A percentile compares a stretch with the other conserved stretches of the same genome.
These are phyloP conservation scores for Gossypium schwendimanii DNA, from an alignment of 441 rosid genomes.

Conservation along the genomic window DNA sequence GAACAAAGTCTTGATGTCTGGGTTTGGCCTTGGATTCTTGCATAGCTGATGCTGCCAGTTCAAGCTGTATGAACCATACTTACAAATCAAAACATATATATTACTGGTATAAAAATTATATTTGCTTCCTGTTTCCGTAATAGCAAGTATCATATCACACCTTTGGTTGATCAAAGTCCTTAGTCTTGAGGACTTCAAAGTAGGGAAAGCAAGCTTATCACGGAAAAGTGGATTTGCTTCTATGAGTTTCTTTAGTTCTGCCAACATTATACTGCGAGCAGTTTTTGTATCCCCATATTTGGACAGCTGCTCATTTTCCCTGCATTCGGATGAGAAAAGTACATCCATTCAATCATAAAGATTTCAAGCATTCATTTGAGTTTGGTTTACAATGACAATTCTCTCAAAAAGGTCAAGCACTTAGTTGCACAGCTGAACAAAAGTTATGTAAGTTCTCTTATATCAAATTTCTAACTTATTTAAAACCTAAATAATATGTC, in stretches of 20 bases:
- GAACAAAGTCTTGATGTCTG: constrained; percentile 84
- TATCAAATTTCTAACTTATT: background rate
- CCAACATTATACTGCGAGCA: constrained; percentile 72
- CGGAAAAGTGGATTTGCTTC: constrained; percentile 87
- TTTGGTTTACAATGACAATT: background rate
- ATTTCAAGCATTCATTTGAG: background rate
- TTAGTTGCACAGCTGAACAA: constrained; percentile 1
- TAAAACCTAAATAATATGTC: background rate
- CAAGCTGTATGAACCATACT: constrained; percentile 43
- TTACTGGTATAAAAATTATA: background rate
- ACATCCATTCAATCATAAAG: background rate
- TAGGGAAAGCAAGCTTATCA: constrained; percentile 72
- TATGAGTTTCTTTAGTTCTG: constrained; percentile 70
- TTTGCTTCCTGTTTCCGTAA: background rate
- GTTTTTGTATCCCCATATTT: constrained; percentile 83
- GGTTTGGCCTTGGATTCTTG: constrained; percentile 81
- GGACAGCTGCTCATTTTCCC: constrained; percentile 89
- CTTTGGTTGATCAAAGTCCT: constrained; percentile 89
- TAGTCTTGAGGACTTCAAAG: constrained; percentile 71
- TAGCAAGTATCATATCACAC: constrained; percentile 23
- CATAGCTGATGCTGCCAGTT: constrained; percentile 92
- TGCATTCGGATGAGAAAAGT: constrained; percentile 21
- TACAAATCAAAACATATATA: background rate
- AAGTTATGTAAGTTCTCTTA: background rate
- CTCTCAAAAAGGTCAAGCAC: background rate